A percentile compares a stretch with the other conserved stretches of the same genome.
Conservation (phyloP, 768 basidiomycete species). For the Erythrobasidium yunnanense region DNA sequence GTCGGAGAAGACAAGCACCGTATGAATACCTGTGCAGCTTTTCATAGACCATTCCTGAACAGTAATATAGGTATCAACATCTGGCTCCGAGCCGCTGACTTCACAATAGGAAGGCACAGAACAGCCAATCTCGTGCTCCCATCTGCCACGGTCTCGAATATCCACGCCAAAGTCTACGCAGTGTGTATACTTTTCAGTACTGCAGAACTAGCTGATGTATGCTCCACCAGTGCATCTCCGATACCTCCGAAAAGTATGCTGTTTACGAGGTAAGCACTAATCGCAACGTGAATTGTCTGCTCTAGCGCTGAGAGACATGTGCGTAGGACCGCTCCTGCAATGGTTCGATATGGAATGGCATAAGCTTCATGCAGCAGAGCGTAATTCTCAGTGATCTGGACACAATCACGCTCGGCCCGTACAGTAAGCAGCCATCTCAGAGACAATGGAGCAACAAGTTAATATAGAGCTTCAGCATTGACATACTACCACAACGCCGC, state of each 20-base stretch:
- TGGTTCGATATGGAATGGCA: not conserved
- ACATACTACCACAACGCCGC: not conserved
- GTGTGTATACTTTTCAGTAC: not conserved
- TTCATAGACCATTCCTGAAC: too few relatives aligned
- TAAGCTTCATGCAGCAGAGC: not conserved
- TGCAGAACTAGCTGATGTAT: too few relatives aligned
- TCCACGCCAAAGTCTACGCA: not conserved
- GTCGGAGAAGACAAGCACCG: too few relatives aligned
- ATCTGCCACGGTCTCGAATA: not conserved
- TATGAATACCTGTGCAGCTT: too few relatives aligned
- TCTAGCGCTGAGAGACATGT: not conserved
- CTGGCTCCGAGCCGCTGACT: not conserved
- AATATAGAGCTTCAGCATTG: not conserved
- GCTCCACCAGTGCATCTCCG: not conserved
- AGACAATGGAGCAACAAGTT: too few relatives aligned
- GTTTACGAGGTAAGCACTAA: not conserved
- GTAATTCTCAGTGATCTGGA: constrained; percentile 1
- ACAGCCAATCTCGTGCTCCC: not conserved
- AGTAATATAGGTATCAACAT: not conserved
- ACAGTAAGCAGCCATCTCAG: too few relatives aligned
- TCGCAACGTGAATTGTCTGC: not conserved
- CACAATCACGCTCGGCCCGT: not conserved
- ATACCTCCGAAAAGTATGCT: not conserved
- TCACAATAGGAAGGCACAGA: not conserved
- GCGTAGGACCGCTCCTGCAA: not conserved